Percentiles rank a stretch among this genome's conserved stretches.
phyloP scores from a whole-genome alignment of 768 basidiomycete genomes.

The Boletus speciosus region DNA sequence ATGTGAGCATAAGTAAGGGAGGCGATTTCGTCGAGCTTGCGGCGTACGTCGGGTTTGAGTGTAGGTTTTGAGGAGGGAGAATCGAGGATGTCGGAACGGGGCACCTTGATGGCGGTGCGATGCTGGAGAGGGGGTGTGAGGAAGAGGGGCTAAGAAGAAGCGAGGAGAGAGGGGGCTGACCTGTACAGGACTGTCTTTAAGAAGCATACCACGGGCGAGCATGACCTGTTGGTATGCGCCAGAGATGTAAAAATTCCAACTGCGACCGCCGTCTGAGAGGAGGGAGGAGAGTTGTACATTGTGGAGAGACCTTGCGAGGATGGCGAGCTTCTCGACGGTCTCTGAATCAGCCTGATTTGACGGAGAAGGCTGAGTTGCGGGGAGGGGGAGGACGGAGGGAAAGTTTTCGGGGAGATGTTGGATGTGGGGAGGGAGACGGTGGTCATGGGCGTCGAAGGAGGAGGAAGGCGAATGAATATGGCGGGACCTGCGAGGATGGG shows the following conservation, averaged over 20 bases:
- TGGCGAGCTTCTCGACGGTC: conserved; percentile 73
- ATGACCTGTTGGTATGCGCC: conserved; percentile 93
- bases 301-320: conserved; percentile 77
- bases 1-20: conserved; percentile 90
- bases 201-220: conserved; percentile 80
- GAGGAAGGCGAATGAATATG: conserved; percentile 55
- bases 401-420: conserved; percentile 32
- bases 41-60: conserved; percentile 78
- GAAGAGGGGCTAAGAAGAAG: conserved; percentile 5
- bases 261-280: conserved; percentile 59
- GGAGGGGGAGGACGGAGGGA: conserved; percentile 39
- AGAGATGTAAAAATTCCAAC: conserved; percentile 88
- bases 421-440: conserved; percentile 42
- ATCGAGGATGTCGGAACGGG: conserved; percentile 91
- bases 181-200: conserved; percentile 87
- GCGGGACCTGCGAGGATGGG: conserved; percentile 80
- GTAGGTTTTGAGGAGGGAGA: conserved; percentile 72
- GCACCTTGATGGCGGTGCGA: conserved; percentile 82
- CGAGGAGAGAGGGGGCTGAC: conserved; percentile 37
- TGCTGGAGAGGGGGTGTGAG: conserved; percentile 46
- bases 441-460: conserved; percentile 60
- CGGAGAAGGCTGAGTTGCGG: conserved; percentile 30
- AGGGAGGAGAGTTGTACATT: conserved; percentile 83
- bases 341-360: conserved; percentile 55
- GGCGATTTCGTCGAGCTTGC: conserved; percentile 90